Percentiles rank a stretch among this genome's conserved stretches.
Conservation (phyloP, 768 basidiomycete genomes). For the Pisolithus albus region DNA sequence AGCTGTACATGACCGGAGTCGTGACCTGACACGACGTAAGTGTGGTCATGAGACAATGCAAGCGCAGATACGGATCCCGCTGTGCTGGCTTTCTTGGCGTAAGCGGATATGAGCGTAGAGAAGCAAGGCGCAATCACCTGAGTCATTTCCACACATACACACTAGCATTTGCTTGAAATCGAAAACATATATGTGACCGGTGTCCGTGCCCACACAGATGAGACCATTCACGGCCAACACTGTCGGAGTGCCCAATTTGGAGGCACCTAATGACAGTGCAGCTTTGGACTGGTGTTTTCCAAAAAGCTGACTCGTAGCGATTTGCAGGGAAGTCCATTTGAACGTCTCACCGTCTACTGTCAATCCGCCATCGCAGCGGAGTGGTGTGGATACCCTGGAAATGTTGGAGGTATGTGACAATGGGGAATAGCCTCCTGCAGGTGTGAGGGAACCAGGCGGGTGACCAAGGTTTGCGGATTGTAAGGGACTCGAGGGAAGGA, state of each 20-base stretch:
- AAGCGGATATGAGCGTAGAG: constrained; percentile 13
- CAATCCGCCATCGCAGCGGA: constrained; percentile 22
- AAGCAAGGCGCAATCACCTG: constrained; percentile 40
- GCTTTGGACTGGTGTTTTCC: constrained; percentile 49
- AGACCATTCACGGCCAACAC: constrained; percentile 81
- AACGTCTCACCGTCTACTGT: constrained; percentile 52
- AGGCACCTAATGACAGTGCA: constrained; percentile 53
- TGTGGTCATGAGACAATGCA: constrained; percentile 88
- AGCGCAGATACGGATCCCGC: constrained; percentile 82
- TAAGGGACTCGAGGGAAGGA: constrained; percentile 42
- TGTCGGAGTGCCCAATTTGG: constrained; percentile 60
- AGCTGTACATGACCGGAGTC: constrained; percentile 77
- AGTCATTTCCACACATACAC: constrained; percentile 70
- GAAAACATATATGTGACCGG: constrained; percentile 74
- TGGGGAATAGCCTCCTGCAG: constrained; percentile 43
- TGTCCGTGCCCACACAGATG: constrained; percentile 82
- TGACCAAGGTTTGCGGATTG: constrained; percentile 37
- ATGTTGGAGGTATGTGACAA: constrained; percentile 65
- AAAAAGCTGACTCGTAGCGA: constrained; percentile 53
- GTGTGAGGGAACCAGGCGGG: constrained; percentile 38
- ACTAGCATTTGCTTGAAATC: constrained; percentile 85
- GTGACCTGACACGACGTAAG: constrained; percentile 87
- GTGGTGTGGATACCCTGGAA: constrained; percentile 61
- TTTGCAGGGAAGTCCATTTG: constrained; percentile 65
- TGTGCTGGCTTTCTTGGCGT: constrained; percentile 39